These are phyloP conservation scores for Colletotrichum orchidophilum DNA, from an alignment of 2,329 filamentous ascomycete genomes.

Conservation along the genomic window DNA sequence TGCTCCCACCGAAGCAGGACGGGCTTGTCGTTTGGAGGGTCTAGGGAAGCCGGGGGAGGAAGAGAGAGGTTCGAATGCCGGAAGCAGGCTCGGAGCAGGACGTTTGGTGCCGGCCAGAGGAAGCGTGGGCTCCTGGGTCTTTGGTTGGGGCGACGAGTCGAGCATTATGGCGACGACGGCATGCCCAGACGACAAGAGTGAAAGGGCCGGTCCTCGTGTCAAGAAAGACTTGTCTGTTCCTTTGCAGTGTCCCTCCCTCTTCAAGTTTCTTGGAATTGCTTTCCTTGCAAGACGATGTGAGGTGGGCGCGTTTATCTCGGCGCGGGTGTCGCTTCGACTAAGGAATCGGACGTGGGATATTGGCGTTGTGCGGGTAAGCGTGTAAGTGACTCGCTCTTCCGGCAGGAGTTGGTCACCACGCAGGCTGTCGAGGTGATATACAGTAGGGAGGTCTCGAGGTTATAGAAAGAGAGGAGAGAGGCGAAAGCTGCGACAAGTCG, in stretches of 20 bases:
- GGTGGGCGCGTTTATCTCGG: slow-evolving; percentile 21
- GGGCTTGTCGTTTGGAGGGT: slow-evolving; percentile 73
- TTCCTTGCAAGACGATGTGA: slow-evolving; percentile 24
- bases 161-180: slow-evolving; percentile 40
- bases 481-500: background rate
- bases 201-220: background rate
- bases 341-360: slow-evolving; percentile 31
- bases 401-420: background rate
- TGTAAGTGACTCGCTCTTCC: slow-evolving; percentile 26
- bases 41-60: slow-evolving; percentile 79
- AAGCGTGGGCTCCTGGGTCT: slow-evolving; percentile 46
- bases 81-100: slow-evolving; percentile 74
- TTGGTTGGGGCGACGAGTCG: slow-evolving; percentile 52
- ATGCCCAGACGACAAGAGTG: slow-evolving; percentile 21
- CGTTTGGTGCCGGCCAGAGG: slow-evolving; percentile 64
- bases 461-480: background rate
- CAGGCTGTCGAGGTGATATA: slow-evolving; percentile 3
- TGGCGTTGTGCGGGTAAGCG: slow-evolving; percentile 27
- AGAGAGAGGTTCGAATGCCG: slow-evolving; percentile 82
- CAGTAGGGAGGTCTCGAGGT: background rate
- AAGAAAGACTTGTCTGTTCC: background rate
- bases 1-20: slow-evolving; percentile 45
- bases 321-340: slow-evolving; percentile 19
- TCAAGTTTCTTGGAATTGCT: background rate
- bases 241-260: background rate